Evolutionary conservation across 2,329 filamentous ascomycete species (phyloP).

Genomic region (Shiraia bambusicola): DNA sequence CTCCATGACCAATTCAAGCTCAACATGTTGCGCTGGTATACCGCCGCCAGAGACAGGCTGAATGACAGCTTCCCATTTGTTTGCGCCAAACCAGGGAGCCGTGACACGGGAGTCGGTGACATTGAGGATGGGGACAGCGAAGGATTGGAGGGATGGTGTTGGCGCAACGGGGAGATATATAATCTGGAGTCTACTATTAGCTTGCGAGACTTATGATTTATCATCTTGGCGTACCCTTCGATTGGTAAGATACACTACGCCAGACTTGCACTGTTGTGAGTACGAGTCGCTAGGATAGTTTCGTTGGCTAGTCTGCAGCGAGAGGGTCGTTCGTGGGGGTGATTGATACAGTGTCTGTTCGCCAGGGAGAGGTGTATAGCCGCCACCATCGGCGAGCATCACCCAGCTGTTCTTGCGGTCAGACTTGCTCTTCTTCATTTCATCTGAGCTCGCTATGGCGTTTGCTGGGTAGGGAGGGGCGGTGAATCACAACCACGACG

Average conservation of each 20-base stretch:
- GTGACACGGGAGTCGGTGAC: constrained; percentile 82
- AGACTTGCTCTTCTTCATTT: constrained; percentile 33
- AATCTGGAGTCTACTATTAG: constrained; percentile 57
- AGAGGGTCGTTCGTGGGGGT: constrained; percentile 74
- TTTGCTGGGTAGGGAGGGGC: too few relatives aligned
- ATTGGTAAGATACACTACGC: constrained; percentile 79
- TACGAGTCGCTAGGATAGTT: constrained; percentile 65
- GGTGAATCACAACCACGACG: constrained; percentile 4
- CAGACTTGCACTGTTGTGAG: constrained; percentile 71
- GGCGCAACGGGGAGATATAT: constrained; percentile 80
- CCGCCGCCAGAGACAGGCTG: constrained; percentile 81
- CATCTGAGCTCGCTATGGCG: too few relatives aligned
- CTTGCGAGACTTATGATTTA: constrained; percentile 2
- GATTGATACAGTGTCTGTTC: constrained; percentile 82
- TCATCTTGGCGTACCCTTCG: constrained; percentile 63
- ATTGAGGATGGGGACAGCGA: constrained; percentile 84
- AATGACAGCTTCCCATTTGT: constrained; percentile 81
- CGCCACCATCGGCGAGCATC: constrained; percentile 73
- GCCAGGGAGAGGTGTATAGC: constrained; percentile 81
- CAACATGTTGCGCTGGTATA: constrained; percentile 71
- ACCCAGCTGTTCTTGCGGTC: constrained; percentile 69
- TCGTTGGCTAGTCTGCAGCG: constrained; percentile 69
- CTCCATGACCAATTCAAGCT: constrained; percentile 78
- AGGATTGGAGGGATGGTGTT: constrained; percentile 73
- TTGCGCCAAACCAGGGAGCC: constrained; percentile 89